phyloP scores from a whole-genome alignment of 2,329 filamentous ascomycete species.

The Penicillium palitans region DNA sequence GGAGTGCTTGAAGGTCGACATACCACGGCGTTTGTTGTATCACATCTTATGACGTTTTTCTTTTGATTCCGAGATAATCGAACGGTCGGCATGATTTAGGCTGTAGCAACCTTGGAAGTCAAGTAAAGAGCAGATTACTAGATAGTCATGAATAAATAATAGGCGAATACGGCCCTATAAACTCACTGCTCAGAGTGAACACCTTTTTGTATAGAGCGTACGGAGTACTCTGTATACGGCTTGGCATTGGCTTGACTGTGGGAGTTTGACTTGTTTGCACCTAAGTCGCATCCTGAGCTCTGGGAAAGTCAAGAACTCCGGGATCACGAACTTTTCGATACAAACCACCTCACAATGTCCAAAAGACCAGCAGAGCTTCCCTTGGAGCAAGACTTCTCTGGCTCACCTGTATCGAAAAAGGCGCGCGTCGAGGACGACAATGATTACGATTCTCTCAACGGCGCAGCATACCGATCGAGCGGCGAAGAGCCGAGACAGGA shows the following conservation, averaged over 20 bases:
- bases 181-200: background rate
- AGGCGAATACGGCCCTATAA: background rate
- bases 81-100: conserved; percentile 20
- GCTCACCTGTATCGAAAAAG: conserved; percentile 49
- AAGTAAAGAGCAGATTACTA: conserved; percentile 4
- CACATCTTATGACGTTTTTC: conserved; percentile 32
- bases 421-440: conserved; percentile 42
- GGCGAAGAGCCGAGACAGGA: conserved; percentile 38
- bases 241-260: background rate
- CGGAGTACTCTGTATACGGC: background rate
- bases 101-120: conserved; percentile 3
- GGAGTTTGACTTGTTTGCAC: conserved; percentile 29
- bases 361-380: conserved; percentile 50
- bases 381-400: conserved; percentile 37
- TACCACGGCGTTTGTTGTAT: conserved; percentile 31
- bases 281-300: conserved; percentile 17
- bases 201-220: background rate
- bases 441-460: conserved; percentile 27
- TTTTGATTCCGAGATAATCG: conserved; percentile 33
- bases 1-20: conserved; percentile 45
- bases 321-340: conserved; percentile 9
- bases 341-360: conserved; percentile 40
- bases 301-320: conserved; percentile 23
- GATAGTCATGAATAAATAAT: background rate
- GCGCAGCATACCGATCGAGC: conserved; percentile 26